These are phyloP conservation scores for Coprinellus aureogranulatus DNA, from an alignment of 768 basidiomycete species.

Conservation along the genomic window DNA sequence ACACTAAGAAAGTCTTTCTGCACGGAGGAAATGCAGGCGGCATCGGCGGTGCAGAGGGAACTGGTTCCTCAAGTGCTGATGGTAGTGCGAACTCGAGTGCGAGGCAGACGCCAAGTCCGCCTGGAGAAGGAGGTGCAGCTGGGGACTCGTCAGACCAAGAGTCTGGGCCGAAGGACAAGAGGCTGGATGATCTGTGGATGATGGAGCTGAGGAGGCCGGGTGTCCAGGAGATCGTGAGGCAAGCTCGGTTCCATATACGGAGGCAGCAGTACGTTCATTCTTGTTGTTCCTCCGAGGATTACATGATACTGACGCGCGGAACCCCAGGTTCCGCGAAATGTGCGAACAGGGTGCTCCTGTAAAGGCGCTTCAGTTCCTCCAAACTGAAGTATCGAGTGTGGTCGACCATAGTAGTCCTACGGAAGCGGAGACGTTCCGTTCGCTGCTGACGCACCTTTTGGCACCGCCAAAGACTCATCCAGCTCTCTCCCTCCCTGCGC, in stretches of 20 bases:
- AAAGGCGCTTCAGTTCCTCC: slow-evolving; percentile 69
- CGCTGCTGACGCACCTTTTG: slow-evolving; percentile 64
- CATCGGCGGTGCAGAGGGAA: neutral
- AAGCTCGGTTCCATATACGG: slow-evolving; percentile 61
- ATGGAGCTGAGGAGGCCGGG: slow-evolving; percentile 64
- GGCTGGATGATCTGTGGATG: slow-evolving; percentile 78
- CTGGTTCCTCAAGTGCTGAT: no score
- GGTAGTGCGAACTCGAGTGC: slow-evolving; percentile 8
- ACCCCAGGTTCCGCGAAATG: slow-evolving; percentile 74
- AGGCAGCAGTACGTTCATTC: slow-evolving; percentile 61
- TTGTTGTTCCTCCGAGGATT: no score
- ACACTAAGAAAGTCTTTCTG: slow-evolving; percentile 55
- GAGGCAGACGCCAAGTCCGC: slow-evolving; percentile 5
- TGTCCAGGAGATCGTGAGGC: slow-evolving; percentile 60
- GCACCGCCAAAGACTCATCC: slow-evolving; percentile 30
- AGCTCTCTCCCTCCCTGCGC: slow-evolving; percentile 8
- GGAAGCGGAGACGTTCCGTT: slow-evolving; percentile 63
- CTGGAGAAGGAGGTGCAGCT: slow-evolving; percentile 15
- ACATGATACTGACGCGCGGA: no score
- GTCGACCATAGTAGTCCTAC: slow-evolving; percentile 66
- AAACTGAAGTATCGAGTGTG: slow-evolving; percentile 64
- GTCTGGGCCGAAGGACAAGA: slow-evolving; percentile 38
- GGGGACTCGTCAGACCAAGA: slow-evolving; percentile 15
- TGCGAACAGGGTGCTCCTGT: slow-evolving; percentile 61
- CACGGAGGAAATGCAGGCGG: slow-evolving; percentile 76